Evolutionary conservation across 2,329 filamentous ascomycete species (phyloP).

Genomic region (Fusarium poae): DNA sequence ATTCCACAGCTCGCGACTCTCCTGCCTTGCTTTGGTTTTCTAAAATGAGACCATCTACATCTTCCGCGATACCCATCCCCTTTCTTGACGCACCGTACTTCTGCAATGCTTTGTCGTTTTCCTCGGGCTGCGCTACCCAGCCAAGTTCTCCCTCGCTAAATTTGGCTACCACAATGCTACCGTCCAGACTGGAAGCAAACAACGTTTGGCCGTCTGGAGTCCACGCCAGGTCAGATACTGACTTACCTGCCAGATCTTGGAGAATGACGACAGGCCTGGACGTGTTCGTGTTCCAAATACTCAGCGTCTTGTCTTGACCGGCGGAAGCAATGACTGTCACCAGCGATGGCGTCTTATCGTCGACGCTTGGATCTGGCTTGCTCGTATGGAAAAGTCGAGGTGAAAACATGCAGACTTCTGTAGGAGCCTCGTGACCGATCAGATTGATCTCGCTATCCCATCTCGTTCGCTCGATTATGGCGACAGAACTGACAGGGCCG

Average conservation of each 20-base stretch:
- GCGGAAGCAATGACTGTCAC: conserved; percentile 97
- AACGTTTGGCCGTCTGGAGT: conserved; percentile 89
- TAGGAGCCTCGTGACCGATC: conserved; percentile 96
- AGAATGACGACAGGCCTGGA: conserved; percentile 90
- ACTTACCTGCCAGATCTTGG: conserved; percentile 89
- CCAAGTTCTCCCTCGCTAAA: conserved; percentile 92
- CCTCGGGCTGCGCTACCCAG: conserved; percentile 85
- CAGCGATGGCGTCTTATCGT: conserved; percentile 60
- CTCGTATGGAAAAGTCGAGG: conserved; percentile 86
- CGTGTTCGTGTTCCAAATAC: conserved; percentile 97
- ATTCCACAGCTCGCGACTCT: conserved; percentile 89
- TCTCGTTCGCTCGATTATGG: conserved; percentile 89
- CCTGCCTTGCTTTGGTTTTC: conserved; percentile 94
- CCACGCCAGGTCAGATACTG: conserved; percentile 95
- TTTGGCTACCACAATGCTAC: conserved; percentile 82
- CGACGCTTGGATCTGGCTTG: conserved; percentile 69
- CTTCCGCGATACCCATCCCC: conserved; percentile 91
- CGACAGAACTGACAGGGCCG: conserved; percentile 95
- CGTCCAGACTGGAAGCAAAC: conserved; percentile 89
- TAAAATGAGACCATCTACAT: conserved; percentile 86
- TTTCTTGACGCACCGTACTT: conserved; percentile 92
- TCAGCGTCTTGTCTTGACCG: conserved; percentile 95
- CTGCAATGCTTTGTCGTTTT: conserved; percentile 92
- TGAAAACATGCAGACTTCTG: conserved; percentile 97
- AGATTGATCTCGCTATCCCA: conserved; percentile 99